Evolutionary conservation across 1,139 yeast species (phyloP), one percentile per base, ranked within the genome.

Genomic region (Saccharomyces pastorianus): DNA sequence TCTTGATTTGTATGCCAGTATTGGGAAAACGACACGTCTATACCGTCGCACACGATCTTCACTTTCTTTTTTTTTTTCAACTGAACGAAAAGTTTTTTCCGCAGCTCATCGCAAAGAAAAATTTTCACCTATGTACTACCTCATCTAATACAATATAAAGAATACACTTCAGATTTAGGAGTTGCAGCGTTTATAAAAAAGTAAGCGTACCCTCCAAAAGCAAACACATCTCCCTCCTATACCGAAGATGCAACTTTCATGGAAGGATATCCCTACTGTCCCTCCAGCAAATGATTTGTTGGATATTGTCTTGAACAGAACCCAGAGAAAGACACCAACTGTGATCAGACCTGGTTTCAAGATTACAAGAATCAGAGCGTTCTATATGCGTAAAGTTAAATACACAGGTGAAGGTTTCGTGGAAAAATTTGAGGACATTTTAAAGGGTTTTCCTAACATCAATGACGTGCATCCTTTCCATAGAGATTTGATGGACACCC

Each of bases 391-490:
- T 77, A 93, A 93, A 71, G 99, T 93, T 59, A 87, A 88, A 68
- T 93, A 83, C 71, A 93, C 99, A 11, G 88, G 95, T 56, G 99
- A 93, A 71, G 98, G 99, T 26, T 95, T 95, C 68, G 79, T 83
- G 61, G 99, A 93, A 72, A 93, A 93, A 76, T 85, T 91, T 64
- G 85, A 82, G 59, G 96, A 89, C 63, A 76, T 93, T 60, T 76
- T 93, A 56, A 79, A 81, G 56, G 95, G 96, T 8, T 93, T 93
- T 76, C 99, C 99, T 58, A 88, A 93, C 71, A 88, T 93, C 62
- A 91, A 95, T 72, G 99, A 95, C 70, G 88, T 93, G 57, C 99
- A 93, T 71, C 99, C 99, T 2, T 93, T 93, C 79, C 99, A 93
- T 75, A 81, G 98, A 71, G 99, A 93, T 75, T 79, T 93, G 71